Conservation (phyloP, 768 basidiomycete genomes). For the Tricholomella constricta region DNA sequence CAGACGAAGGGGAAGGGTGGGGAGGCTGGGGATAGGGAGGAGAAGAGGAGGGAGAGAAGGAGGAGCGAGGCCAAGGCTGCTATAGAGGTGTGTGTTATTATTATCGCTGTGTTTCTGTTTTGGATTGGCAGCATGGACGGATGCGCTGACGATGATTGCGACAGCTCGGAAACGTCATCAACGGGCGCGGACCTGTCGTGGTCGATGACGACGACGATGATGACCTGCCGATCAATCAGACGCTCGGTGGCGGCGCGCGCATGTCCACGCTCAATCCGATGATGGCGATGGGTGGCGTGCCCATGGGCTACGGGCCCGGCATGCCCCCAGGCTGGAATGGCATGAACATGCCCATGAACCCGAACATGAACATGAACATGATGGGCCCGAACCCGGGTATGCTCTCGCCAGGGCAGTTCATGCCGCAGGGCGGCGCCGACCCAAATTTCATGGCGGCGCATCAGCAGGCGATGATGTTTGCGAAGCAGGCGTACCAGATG, state of each 20-base stretch:
- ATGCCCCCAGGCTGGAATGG: slow-evolving; percentile 20
- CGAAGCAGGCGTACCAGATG: slow-evolving; percentile 89
- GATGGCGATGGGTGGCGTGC: slow-evolving; percentile 42
- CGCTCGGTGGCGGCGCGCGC: slow-evolving; percentile 33
- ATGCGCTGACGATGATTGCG: slow-evolving; percentile 12
- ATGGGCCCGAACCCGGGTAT: slow-evolving; percentile 31
- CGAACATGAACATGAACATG: slow-evolving; percentile 21
- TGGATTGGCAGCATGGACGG: slow-evolving; percentile 8
- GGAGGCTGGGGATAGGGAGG: slow-evolving; percentile 26
- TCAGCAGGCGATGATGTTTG: slow-evolving; percentile 84
- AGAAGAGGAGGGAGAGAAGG: slow-evolving; percentile 61
- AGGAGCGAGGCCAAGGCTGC: slow-evolving; percentile 84
- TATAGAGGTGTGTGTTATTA: slow-evolving; percentile 61
- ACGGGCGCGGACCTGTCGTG: slow-evolving; percentile 69
- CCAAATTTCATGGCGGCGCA: slow-evolving; percentile 70
- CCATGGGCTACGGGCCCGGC: slow-evolving; percentile 31
- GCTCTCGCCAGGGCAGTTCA: slow-evolving; percentile 45
- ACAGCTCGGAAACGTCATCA: slow-evolving; percentile 87
- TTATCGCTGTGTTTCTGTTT: background rate
- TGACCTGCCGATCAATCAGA: slow-evolving; percentile 48
- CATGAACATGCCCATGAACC: slow-evolving; percentile 22
- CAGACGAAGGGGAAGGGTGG: slow-evolving; percentile 5
- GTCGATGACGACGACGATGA: slow-evolving; percentile 57
- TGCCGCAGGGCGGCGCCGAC: slow-evolving; percentile 49
- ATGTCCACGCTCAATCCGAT: slow-evolving; percentile 48